Base-by-base conservation (phyloP, 23 red algal species). In the Cyanidium caldarium region DNA sequence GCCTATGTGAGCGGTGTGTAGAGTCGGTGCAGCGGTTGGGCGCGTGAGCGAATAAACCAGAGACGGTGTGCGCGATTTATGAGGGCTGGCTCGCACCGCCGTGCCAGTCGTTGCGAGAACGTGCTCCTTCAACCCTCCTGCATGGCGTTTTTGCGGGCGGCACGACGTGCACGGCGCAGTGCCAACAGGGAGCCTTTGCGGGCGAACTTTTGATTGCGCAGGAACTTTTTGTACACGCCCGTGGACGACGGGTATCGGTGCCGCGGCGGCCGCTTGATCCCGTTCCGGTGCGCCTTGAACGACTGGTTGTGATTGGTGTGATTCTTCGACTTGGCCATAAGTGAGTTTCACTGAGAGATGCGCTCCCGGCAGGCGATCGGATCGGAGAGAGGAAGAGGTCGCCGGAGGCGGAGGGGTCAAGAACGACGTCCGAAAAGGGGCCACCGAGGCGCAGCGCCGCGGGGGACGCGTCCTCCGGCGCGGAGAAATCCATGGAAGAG, bases 271-370 rank as follows among this genome's bases (percentile, higher is more conserved):
- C 70, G 65, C 87, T 94, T 94, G 72, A 94, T 94, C 13, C 87
- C 87, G 38, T 94, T 94, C 31, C 87, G 77, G 69, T 94, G 87
- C 33, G 68, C 81, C 77, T 65, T 51, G 69, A 73, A 80, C 30
- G 61, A 81, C 87, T 93, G 87, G 45, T 94, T 94, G 57, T 94
- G 87, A 23, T 68, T 72, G 17, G 87, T 94, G 46, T 94, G 87
- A 65, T 94, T 94, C 81, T 94, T 94, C 12, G 78, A 83, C 67
- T 94, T 94, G n/a, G 87, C 87, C 87, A 94, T 94, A 28, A 25
- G 21, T 28, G 41, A 13, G 12, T n/a, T 44, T 44, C 41, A 44
- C 13, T 44, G 41, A n/a, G n/a, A n/a, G n/a, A n/a, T n/a, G n/a
- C n/a, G n/a, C n/a, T n/a, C n/a, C n/a, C n/a, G n/a, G n/a, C n/a